Evolutionary conservation across 148 eudicot genomes (phyloP).

Genomic region (Selenicereus undatus): DNA sequence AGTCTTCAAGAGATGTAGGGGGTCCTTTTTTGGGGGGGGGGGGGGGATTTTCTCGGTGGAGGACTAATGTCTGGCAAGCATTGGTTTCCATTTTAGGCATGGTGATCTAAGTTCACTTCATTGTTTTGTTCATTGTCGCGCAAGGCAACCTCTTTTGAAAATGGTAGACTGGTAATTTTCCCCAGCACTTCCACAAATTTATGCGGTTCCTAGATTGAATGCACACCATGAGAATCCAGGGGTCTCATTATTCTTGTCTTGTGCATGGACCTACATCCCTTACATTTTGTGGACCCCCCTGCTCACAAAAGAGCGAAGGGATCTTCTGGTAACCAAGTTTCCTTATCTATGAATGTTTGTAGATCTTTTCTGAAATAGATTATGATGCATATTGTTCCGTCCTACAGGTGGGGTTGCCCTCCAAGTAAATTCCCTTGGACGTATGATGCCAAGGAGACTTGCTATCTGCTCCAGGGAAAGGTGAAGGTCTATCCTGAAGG

Average conservation of each 20-base stretch:
- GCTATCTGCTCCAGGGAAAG: slow-evolving; percentile 81
- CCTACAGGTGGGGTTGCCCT: slow-evolving; percentile 84
- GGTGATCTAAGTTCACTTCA: background rate
- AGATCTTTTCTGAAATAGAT: background rate
- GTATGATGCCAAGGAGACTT: slow-evolving; percentile 77
- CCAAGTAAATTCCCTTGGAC: slow-evolving; percentile 99
- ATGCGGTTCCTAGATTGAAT: background rate
- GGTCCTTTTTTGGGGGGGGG: background rate
- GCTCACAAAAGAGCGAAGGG: background rate
- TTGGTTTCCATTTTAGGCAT: too few relatives aligned
- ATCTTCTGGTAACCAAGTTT: background rate
- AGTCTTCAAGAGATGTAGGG: background rate
- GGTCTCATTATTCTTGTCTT: background rate
- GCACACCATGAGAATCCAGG: background rate
- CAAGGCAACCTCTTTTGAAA: background rate
- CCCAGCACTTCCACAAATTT: background rate
- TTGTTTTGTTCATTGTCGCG: background rate
- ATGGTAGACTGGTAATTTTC: background rate
- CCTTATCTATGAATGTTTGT: slow-evolving; percentile 1
- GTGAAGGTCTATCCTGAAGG: slow-evolving; percentile 96
- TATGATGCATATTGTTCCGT: slow-evolving; percentile 5
- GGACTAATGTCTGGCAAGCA: too few relatives aligned
- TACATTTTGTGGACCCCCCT: background rate
- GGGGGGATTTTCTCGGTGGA: background rate
- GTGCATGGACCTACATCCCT: too few relatives aligned